Evolutionary conservation across 805 yeast species (phyloP).

Genomic region (Kodamaea kaohsiungensis): DNA sequence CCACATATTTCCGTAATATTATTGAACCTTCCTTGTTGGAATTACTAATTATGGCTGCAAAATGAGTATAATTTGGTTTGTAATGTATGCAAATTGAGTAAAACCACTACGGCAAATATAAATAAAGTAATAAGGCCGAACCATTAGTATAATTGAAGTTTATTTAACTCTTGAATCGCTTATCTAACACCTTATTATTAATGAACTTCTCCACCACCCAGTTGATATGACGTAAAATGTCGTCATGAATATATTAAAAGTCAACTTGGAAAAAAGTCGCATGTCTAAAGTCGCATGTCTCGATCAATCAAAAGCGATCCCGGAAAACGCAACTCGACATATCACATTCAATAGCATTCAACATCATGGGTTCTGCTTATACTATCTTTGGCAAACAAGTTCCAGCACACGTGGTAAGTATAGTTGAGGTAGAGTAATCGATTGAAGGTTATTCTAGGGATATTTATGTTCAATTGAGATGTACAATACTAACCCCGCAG

Average conservation of each 20-base stretch:
- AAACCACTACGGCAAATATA: no score
- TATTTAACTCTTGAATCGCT: no score
- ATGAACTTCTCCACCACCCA: no score
- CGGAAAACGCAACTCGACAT: not conserved
- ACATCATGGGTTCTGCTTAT: slow-evolving; percentile 43
- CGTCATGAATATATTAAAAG: not conserved
- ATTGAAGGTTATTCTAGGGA: not conserved
- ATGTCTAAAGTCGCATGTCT: not conserved
- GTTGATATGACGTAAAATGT: not conserved
- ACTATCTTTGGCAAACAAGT: slow-evolving; percentile 47
- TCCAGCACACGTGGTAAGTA: slow-evolving; percentile 45
- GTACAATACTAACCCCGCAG: slow-evolving; percentile 22
- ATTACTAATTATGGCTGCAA: no score
- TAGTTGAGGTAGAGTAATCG: not conserved
- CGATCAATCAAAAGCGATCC: slow-evolving; percentile 1
- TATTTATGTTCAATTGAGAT: not conserved
- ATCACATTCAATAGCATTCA: not conserved
- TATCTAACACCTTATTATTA: no score
- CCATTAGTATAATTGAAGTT: no score
- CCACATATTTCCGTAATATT: no score
- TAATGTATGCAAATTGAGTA: no score
- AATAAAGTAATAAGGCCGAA: no score
- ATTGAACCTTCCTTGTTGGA: no score
- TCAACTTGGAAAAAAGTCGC: not conserved
- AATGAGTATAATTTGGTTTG: no score